phyloP scores from a whole-genome alignment of 331 rosid species.

The Malus hybrid region DNA sequence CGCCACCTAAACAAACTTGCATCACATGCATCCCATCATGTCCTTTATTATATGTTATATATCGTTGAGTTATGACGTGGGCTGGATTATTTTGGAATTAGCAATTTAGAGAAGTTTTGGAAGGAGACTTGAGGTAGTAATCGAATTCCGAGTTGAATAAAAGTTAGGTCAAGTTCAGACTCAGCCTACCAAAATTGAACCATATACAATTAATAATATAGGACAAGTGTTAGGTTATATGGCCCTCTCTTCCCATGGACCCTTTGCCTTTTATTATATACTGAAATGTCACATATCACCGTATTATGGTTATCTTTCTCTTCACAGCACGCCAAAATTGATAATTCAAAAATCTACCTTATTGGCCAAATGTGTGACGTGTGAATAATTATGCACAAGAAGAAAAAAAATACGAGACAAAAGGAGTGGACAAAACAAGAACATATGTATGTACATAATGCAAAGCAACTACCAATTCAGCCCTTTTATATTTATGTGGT shows the following conservation, averaged over 20 bases:
- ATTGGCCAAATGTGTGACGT: background rate
- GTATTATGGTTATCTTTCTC: background rate
- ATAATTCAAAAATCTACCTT: background rate
- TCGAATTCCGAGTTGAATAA: background rate
- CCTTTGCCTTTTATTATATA: background rate
- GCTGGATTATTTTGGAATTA: too few relatives aligned
- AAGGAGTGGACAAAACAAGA: background rate
- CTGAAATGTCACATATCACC: background rate
- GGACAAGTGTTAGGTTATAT: background rate
- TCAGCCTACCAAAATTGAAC: background rate
- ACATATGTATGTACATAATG: background rate
- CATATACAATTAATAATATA: background rate
- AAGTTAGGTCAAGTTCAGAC: background rate
- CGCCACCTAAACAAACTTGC: background rate
- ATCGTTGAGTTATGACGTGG: too few relatives aligned
- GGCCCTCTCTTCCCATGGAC: background rate
- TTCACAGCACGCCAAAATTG: slow-evolving; percentile 7
- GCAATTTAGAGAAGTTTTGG: too few relatives aligned
- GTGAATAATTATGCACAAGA: background rate
- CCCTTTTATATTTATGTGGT: background rate
- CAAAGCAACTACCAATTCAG: background rate
- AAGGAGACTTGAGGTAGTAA: background rate
- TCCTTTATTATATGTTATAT: too few relatives aligned
- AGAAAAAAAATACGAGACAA: background rate
- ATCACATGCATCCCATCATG: background rate